A percentile compares a stretch with the other conserved stretches of the same genome.
Evolutionary conservation across 148 eudicot genomes (phyloP).

Genomic region (Tetragonia tetragonoides): DNA sequence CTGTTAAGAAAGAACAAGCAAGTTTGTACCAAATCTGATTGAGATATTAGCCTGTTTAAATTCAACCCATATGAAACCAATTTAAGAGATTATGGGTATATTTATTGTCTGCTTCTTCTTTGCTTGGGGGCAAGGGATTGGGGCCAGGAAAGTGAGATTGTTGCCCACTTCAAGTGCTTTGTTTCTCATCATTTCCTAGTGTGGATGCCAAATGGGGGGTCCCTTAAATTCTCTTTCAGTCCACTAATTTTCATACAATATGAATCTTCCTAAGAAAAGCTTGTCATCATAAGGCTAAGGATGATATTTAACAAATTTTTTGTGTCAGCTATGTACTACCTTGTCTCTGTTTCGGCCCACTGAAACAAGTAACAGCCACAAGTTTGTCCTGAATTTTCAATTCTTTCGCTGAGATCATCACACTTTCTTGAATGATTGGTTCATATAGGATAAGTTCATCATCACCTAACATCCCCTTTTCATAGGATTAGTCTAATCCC

Average conservation of each 20-base stretch:
- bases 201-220: slow-evolving; percentile 3
- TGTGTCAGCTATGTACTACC: slow-evolving; percentile 2
- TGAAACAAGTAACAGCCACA: slow-evolving; percentile 15
- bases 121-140: slow-evolving; percentile 9
- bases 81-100: slow-evolving; percentile 10
- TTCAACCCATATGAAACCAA: not conserved
- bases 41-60: not conserved
- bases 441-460: slow-evolving; percentile 17
- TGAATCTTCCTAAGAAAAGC: slow-evolving; percentile 17
- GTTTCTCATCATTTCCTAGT: slow-evolving; percentile 6
- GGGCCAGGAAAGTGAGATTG: not conserved
- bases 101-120: slow-evolving; percentile 2
- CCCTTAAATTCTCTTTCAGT: slow-evolving; percentile 11
- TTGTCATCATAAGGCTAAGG: slow-evolving; percentile 5
- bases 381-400: slow-evolving; percentile 11
- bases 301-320: not conserved
- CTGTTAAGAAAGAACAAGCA: not conserved
- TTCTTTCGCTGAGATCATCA: slow-evolving; percentile 21
- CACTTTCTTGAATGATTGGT: slow-evolving; percentile 10
- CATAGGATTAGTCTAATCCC: not conserved
- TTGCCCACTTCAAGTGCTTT: not conserved
- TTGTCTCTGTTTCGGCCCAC: slow-evolving; percentile 17
- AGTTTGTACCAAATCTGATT: not conserved
- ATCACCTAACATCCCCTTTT: slow-evolving; percentile 13
- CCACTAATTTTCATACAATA: slow-evolving; percentile 22